Evolutionary conservation across 225 moss, liverwort and hornwort genomes (phyloP).

Genomic region (Thuidium tamariscinum): DNA sequence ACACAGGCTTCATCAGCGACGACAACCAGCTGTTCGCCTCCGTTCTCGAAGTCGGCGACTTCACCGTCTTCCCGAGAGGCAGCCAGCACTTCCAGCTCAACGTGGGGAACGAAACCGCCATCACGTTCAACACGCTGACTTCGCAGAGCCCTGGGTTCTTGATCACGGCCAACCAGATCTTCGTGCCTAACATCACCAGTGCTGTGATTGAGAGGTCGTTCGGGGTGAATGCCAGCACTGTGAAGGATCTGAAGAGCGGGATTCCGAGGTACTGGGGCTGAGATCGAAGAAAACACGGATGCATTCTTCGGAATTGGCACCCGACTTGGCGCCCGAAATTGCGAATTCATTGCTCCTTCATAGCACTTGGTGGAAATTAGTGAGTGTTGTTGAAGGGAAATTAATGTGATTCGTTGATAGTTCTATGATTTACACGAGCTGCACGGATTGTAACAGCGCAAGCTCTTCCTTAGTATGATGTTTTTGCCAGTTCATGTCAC

Average conservation of each 20-base stretch:
- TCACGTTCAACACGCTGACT: no score
- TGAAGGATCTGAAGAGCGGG: not conserved
- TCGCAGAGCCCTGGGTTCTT: no score
- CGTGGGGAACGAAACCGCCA: no score
- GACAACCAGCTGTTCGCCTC: no score
- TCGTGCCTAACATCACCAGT: no score
- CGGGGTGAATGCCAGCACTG: no score
- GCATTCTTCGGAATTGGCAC: not conserved
- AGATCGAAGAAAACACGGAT: not conserved
- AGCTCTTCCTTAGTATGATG: not conserved
- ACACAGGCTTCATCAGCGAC: no score
- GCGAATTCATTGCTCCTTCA: not conserved
- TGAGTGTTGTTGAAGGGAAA: not conserved
- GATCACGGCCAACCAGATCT: no score
- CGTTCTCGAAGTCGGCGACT: no score
- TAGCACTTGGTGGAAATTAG: not conserved
- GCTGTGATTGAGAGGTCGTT: no score
- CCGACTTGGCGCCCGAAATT: not conserved
- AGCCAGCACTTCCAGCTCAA: no score
- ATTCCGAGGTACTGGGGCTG: not conserved
- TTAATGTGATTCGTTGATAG: not conserved
- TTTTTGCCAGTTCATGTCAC: not conserved
- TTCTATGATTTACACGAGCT: not conserved
- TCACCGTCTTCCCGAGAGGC: no score
- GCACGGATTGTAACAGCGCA: not conserved